Base-by-base conservation (phyloP, 805 yeast species). In the Zygoascus flipseniorum region DNA sequence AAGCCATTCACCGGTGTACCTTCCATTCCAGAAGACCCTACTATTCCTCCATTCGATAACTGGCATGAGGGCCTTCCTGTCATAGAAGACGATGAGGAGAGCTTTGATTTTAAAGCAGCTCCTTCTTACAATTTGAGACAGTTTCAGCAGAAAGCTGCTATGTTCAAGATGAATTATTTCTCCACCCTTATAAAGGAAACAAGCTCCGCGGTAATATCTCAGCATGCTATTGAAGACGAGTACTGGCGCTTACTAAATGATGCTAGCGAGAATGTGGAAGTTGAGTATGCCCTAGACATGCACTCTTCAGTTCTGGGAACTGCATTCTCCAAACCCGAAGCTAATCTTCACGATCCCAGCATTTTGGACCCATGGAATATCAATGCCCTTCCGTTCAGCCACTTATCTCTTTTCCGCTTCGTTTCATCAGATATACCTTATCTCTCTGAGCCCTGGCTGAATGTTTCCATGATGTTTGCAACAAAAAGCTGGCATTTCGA, bases 401-500 rank as follows among this genome's bases (percentile, higher is more conserved):
- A 76, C 42, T 85, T 88, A 0, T 86, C 95, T 0, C 68, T 86
- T n/a, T 70, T 86, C 50, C 81, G 82, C 53, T 79, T 79, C 60
- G 75, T 85, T 53, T 78, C 79, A 53, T 77, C 80, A 18, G 77
- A 80, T 32, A 85, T 89, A 0, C 82, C 93, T 0, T 93, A 93
- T 1, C 85, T 89, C 89, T 83, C 93, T 0, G 76, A 84, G 20
- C 96, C 97, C 0, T 87, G 95, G 95, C 72, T 89, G 11, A 85
- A 87, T 60, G 78, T 88, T 23, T 96, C 96, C 0, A 86, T 90
- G 28, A 73, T 87, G 39, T 80, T 87, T 60, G 81, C 92, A 1
- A 86, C 95, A 0, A 86, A 87, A 64, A 85, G 95, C 64, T 89
- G 96, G 96, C 93, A 86, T 65, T 83, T 86, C 54, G 96, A 88